Evolutionary conservation across 73 alveolate genomes (phyloP).

Genomic region (Paramecium caudatum): DNA sequence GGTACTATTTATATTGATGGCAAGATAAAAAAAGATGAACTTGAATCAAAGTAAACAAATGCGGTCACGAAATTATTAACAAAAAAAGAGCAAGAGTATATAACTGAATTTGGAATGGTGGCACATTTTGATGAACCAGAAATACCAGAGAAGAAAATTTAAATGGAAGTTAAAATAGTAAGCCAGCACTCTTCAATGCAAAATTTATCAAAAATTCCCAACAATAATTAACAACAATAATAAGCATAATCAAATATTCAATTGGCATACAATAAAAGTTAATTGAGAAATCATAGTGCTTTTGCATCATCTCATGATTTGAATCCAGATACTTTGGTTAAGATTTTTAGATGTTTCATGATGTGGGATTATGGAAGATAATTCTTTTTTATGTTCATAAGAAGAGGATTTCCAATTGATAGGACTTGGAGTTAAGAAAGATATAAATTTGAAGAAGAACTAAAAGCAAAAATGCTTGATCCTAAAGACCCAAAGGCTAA

Average conservation of each 20-base stretch:
- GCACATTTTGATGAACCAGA: not conserved
- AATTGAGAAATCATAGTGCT: too few relatives aligned
- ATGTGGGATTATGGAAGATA: constrained; percentile 38
- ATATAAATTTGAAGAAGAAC: not conserved
- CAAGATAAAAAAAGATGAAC: constrained; percentile 33
- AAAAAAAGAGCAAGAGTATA: constrained; percentile 9
- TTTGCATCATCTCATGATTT: not conserved
- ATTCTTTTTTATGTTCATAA: constrained; percentile 53
- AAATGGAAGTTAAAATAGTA: too few relatives aligned
- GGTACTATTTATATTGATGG: not conserved
- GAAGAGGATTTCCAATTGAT: constrained; percentile 60
- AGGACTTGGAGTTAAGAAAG: constrained; percentile 47
- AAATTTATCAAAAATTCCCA: too few relatives aligned
- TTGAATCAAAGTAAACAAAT: not conserved
- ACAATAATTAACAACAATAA: too few relatives aligned
- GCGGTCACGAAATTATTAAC: not conserved
- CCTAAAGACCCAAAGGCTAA: constrained; percentile 37
- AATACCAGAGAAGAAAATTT: not conserved
- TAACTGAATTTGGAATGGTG: not conserved
- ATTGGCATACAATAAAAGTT: too few relatives aligned
- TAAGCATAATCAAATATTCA: too few relatives aligned
- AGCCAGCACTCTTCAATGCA: too few relatives aligned
- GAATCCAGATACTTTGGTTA: not conserved
- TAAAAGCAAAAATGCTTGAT: not conserved
- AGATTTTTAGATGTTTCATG: constrained; percentile 38